A percentile compares a stretch with the other conserved stretches of the same genome.
Evolutionary conservation across 2,329 filamentous ascomycete species (phyloP).

Genomic region (Furcasterigmium sp.): DNA sequence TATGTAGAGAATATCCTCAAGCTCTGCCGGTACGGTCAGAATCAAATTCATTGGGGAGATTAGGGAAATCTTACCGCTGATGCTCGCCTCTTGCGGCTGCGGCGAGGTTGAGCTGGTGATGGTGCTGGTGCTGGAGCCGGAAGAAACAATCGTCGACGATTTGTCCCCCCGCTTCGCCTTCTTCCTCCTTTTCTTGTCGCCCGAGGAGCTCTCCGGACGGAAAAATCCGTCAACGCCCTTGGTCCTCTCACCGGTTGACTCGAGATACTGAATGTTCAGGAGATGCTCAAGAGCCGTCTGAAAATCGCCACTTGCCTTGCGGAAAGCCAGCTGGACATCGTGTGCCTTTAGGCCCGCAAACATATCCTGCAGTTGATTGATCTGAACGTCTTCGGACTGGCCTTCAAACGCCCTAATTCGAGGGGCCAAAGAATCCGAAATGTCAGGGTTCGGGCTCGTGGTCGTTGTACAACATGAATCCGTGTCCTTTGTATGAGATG

Average conservation of each 20-base stretch:
- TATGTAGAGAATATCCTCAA: constrained; percentile 37
- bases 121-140: constrained; percentile 10
- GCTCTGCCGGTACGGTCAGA: constrained; percentile 15
- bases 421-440: constrained; percentile 9
- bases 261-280: constrained; percentile 72
- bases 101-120: background rate
- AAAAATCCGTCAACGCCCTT: constrained; percentile 84
- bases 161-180: constrained; percentile 23
- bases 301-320: constrained; percentile 62
- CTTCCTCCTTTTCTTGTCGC: constrained; percentile 19
- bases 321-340: constrained; percentile 62
- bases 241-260: constrained; percentile 55
- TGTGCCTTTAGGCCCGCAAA: constrained; percentile 65
- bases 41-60: too few relatives aligned
- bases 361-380: constrained; percentile 58
- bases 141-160: constrained; percentile 2
- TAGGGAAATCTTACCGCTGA: constrained; percentile 19
- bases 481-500: constrained; percentile 19
- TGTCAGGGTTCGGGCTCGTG: constrained; percentile 10
- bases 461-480: constrained; percentile 20
- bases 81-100: background rate
- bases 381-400: constrained; percentile 55
- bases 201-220: constrained; percentile 41
- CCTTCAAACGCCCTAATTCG: constrained; percentile 23
- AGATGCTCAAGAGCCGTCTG: constrained; percentile 72